Evolutionary conservation across 179 eudicot species (phyloP).

Genomic region (Beta macrorhiza): DNA sequence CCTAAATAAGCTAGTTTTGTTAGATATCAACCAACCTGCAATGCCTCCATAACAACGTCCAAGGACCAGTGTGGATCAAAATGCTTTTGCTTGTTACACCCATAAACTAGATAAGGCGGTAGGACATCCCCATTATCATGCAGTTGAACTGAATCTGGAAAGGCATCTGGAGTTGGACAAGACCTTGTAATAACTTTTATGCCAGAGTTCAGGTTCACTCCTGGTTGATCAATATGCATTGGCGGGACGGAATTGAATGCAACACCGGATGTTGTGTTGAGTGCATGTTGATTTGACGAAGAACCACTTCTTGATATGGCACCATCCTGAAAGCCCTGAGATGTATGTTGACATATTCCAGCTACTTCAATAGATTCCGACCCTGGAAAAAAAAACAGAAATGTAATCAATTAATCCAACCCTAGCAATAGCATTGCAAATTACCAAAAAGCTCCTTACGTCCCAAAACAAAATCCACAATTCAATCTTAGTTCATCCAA

Average conservation of each 20-base stretch:
- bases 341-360: conserved; percentile 21
- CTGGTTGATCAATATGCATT: conserved; percentile 24
- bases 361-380: conserved; percentile 20
- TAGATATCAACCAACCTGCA: conserved; percentile 52
- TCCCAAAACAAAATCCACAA: no score
- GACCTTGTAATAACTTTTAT: conserved; percentile 14
- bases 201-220: conserved; percentile 14
- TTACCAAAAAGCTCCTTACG: no score
- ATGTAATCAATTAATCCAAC: neutral
- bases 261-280: conserved; percentile 14
- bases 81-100: conserved; percentile 35
- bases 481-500: no score
- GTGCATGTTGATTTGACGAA: conserved; percentile 25
- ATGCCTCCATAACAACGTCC: conserved; percentile 44
- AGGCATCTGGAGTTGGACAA: conserved; percentile 20
- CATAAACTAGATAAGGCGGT: conserved; percentile 24
- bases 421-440: neutral
- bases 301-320: conserved; percentile 15
- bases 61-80: conserved; percentile 53
- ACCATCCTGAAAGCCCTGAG: conserved; percentile 17
- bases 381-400: conserved; percentile 8
- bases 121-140: conserved; percentile 17
- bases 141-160: conserved; percentile 18
- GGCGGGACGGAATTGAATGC: conserved; percentile 23
- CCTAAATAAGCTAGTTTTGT: neutral